Evolutionary conservation across 2,329 filamentous ascomycete genomes (phyloP).

Genomic region (Geosmithia morbida): DNA sequence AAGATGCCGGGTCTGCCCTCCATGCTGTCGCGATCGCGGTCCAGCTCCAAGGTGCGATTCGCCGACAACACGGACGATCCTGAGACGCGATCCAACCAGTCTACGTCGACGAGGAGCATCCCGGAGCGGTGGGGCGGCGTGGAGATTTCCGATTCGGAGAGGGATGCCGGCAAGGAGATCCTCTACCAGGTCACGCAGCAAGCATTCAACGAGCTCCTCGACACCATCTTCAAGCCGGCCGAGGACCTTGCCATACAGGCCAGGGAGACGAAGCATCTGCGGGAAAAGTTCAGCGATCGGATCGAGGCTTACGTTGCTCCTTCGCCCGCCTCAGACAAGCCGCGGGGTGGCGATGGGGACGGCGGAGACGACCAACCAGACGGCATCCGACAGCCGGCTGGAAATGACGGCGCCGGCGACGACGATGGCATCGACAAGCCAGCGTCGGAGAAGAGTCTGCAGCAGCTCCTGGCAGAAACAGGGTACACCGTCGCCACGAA

Average conservation of each 20-base stretch:
- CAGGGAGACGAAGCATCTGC: constrained; percentile 44
- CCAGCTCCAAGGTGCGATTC: constrained; percentile 68
- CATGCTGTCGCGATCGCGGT: constrained; percentile 47
- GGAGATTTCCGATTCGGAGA: constrained; percentile 66
- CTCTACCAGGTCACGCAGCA: constrained; percentile 86
- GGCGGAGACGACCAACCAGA: constrained; percentile 5
- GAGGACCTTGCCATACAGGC: constrained; percentile 64
- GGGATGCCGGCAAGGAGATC: constrained; percentile 74
- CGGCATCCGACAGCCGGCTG: not conserved
- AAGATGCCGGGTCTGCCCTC: no score
- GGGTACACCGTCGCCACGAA: constrained; percentile 24
- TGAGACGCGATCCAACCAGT: constrained; percentile 56
- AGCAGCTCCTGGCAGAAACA: constrained; percentile 23
- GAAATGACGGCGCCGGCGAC: constrained; percentile 1
- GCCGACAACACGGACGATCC: constrained; percentile 57
- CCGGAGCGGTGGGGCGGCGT: constrained; percentile 66
- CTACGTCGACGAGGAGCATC: constrained; percentile 56
- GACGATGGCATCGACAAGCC: constrained; percentile 11
- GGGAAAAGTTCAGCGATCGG: constrained; percentile 38
- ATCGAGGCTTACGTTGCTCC: constrained; percentile 16
- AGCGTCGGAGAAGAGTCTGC: constrained; percentile 9
- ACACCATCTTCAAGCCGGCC: constrained; percentile 67
- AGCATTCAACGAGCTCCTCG: constrained; percentile 83
- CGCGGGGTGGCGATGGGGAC: constrained; percentile 10
- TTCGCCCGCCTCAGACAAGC: constrained; percentile 3